Base-by-base conservation (phyloP, 768 basidiomycete genomes). In the Leccinum incarnatum region DNA sequence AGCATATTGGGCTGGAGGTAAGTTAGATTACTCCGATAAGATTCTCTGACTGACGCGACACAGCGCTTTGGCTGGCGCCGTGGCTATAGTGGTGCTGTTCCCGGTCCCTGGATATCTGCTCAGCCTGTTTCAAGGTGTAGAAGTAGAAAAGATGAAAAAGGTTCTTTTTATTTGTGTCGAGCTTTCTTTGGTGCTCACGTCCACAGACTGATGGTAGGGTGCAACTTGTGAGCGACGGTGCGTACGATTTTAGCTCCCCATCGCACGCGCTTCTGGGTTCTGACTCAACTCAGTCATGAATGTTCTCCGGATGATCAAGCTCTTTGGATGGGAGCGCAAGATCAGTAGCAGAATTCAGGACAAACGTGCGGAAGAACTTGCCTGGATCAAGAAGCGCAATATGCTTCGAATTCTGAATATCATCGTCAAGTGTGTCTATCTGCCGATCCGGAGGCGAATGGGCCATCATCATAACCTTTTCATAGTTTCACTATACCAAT, bases 261-360 rank as follows among this genome's bases (percentile, higher is more conserved):
- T 51, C 9, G 12, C 25, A 30, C 3, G 10, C n/a, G 12, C 5
- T 34, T 3, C 17, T 14, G 29, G 12, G 49, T 49, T 15, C 49
- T 56, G 29, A 62, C 46, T 52, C 45, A 10, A 34, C 14, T 23
- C 9, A 84, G 84, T 75, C 8, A 75, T 85, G 66, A 80, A 78
- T 54, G 78, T 83, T 23, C 71, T 87, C 19, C 79, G 86, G 14
- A 87, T 88, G 83, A 76, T 88, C 67, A 89, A 90, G 69, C 73
- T 89, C 42, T 89, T 91, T 62, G 88, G 79, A 14, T 81, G 88
- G 80, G 80, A 86, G 77, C 78, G 79, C 60, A 78, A 81, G 52
- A 80, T 87, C 66, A 74, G 79, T n/a, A 67, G 78, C 14, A 76
- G 76, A 53, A 75, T 92, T 48, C 73, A 77, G 17, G 78, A 78